These are phyloP conservation scores for Pseudogymnoascus sp. DNA, from an alignment of 2,329 filamentous ascomycete genomes.

Conservation along the genomic window DNA sequence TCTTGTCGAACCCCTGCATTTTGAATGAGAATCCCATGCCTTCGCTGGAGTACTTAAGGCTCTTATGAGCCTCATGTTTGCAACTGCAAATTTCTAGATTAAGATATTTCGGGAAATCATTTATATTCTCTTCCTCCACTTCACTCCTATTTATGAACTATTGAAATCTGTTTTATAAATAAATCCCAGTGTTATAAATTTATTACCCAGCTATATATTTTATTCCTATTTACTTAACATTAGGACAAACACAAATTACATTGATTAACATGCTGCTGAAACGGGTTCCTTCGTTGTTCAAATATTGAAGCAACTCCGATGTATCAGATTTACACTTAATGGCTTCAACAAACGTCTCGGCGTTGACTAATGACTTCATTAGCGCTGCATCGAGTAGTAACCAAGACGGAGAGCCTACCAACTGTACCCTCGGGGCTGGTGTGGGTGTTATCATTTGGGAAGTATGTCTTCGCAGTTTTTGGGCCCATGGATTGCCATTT, in stretches of 20 bases:
- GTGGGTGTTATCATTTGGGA: slow-evolving; percentile 25
- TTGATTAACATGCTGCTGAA: not conserved
- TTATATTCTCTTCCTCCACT: not conserved
- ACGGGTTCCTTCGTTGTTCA: not conserved
- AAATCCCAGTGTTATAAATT: not conserved
- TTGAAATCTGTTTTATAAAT: not conserved
- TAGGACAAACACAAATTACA: not conserved
- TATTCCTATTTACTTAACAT: not conserved
- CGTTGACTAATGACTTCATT: not conserved
- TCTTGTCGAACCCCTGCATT: not conserved
- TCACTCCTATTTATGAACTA: not conserved
- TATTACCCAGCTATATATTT: not conserved
- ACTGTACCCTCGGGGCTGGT: slow-evolving; percentile 20
- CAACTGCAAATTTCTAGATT: not conserved
- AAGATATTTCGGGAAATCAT: not conserved
- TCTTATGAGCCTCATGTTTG: not conserved
- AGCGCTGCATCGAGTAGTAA: not conserved
- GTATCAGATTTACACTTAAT: slow-evolving; percentile 18
- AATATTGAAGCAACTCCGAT: not conserved
- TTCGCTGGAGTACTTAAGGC: not conserved
- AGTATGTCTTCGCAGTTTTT: slow-evolving; percentile 19
- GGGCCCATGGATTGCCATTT: slow-evolving; percentile 19
- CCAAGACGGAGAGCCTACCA: not conserved
- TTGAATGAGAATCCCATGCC: not conserved
- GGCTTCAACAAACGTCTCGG: slow-evolving; percentile 16